Evolutionary conservation across 768 basidiomycete genomes (phyloP), one percentile per base, ranked within the genome.

Genomic region (Macrolepiota dolichaula): DNA sequence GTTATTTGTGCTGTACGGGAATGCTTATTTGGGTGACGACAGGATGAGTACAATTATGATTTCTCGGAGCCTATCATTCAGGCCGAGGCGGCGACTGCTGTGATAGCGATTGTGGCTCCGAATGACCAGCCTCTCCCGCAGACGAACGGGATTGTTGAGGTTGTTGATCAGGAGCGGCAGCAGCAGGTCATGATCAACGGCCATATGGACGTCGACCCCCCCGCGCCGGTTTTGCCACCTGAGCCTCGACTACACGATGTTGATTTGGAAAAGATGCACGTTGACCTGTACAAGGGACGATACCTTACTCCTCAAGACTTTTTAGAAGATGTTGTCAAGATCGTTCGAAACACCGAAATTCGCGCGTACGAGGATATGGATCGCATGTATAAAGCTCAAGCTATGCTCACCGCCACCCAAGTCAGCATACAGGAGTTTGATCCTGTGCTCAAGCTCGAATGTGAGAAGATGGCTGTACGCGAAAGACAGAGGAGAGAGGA

Each of bases 231-330:
- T 29, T 10, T 22, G 11, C 76, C 77, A 9, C 76, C 76, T 17
- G 71, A 68, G 15, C 85, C 84, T 9, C 78, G 77, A 7, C 75
- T 95, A 17, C 92, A 85, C 69, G 87, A 96, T 68, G 88, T 98
- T 81, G 95, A 98, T 71, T 79, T 98, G 38, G 97, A 98, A 68
- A 85, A 83, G 64, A 94, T 99, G 85, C 91, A 96, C 66, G 77
- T 80, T 24, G 87, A 92, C 57, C 79, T 99, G 22, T 94, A 92
- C 78, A 88, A 85, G 69, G 86, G 86, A 42, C 85, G 86, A 42
- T 99, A 98, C 70, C 84, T 93, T 29, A 94, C 93, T 0, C 91
- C 93, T 0, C 85, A 88, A 59, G 88, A 92, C 58, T 97, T 99
- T 78, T 81, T 98, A 7, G 84, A 87, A 50, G 91, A 94, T 65